Percentiles rank a stretch among this genome's conserved stretches.
phyloP scores from a whole-genome alignment of 2,329 filamentous ascomycete genomes.

The Monosporascus sp. region DNA sequence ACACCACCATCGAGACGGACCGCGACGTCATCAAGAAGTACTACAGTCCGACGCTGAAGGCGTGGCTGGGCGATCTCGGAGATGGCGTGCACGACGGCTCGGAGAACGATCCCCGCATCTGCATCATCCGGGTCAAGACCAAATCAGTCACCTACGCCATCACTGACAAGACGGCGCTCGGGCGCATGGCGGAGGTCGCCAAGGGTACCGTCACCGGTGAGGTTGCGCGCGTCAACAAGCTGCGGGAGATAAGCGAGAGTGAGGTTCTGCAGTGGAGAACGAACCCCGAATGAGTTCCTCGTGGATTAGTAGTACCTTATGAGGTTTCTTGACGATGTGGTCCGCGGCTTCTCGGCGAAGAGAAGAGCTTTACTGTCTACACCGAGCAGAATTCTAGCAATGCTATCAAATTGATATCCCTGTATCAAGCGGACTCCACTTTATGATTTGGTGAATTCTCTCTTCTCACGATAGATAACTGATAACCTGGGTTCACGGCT shows the following conservation, averaged over 20 bases:
- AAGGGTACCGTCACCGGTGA: constrained; percentile 70
- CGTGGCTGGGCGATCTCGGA: constrained; percentile 80
- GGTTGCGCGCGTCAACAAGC: constrained; percentile 64
- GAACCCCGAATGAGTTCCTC: background rate
- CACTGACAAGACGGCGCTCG: constrained; percentile 55
- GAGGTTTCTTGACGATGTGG: too few species aligned
- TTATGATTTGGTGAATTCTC: too few species aligned
- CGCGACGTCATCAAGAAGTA: constrained; percentile 64
- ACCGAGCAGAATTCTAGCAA: too few species aligned
- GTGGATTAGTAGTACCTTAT: too few species aligned
- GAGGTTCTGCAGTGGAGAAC: constrained; percentile 58
- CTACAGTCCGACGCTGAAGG: constrained; percentile 69
- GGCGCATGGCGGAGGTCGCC: constrained; percentile 62
- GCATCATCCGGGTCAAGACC: constrained; percentile 69
- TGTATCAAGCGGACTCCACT: too few species aligned
- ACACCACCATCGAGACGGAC: constrained; percentile 63
- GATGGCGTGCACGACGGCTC: constrained; percentile 79
- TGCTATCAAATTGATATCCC: too few species aligned
- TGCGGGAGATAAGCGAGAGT: constrained; percentile 64
- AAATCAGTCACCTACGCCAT: constrained; percentile 68
- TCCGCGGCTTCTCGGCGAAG: too few species aligned
- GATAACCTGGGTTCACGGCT: too few species aligned
- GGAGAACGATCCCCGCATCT: constrained; percentile 76
- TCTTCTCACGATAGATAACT: too few species aligned
- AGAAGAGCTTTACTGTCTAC: too few species aligned